phyloP scores from a whole-genome alignment of 805 yeast genomes.

The Candida michaelii region DNA sequence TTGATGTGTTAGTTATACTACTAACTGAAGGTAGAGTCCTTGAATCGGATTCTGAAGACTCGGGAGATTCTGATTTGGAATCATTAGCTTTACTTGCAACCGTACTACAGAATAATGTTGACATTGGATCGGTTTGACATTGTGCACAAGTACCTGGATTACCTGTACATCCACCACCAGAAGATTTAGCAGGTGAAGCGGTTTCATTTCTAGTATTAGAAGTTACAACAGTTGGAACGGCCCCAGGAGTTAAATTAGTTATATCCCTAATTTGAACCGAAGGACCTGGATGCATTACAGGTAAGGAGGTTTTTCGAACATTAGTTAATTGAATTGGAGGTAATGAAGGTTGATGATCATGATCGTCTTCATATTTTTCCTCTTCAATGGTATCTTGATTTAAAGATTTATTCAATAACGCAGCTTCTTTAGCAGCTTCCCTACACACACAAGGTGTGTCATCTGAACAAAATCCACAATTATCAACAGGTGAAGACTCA shows the following conservation, averaged over 20 bases:
- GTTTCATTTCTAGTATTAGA: slow-evolving; percentile 12
- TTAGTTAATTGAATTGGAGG: slow-evolving; percentile 40
- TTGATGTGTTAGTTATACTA: slow-evolving; percentile 10
- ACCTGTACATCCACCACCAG: slow-evolving; percentile 65
- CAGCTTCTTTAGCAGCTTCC: slow-evolving; percentile 63
- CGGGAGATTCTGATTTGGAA: not conserved
- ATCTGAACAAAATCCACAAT: slow-evolving; percentile 93
- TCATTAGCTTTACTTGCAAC: slow-evolving; percentile 55
- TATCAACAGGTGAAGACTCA: slow-evolving; percentile 57
- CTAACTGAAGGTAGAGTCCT: slow-evolving; percentile 18
- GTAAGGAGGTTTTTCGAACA: slow-evolving; percentile 43
- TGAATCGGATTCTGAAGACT: slow-evolving; percentile 10
- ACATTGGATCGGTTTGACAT: slow-evolving; percentile 85
- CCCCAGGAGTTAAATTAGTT: slow-evolving; percentile 39
- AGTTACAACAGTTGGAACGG: slow-evolving; percentile 34
- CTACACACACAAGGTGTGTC: slow-evolving; percentile 91
- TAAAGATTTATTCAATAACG: slow-evolving; percentile 31
- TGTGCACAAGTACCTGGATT: slow-evolving; percentile 85
- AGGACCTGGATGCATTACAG: slow-evolving; percentile 66
- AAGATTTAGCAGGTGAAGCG: slow-evolving; percentile 10
- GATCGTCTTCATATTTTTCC: slow-evolving; percentile 24
- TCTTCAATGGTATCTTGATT: slow-evolving; percentile 27
- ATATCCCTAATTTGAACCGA: slow-evolving; percentile 51
- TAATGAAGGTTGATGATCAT: slow-evolving; percentile 31
- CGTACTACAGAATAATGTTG: slow-evolving; percentile 84